Percentiles rank a stretch among this genome's conserved stretches.
Conservation (phyloP, 441 rosid genomes). For the Gossypium gossypioides region DNA sequence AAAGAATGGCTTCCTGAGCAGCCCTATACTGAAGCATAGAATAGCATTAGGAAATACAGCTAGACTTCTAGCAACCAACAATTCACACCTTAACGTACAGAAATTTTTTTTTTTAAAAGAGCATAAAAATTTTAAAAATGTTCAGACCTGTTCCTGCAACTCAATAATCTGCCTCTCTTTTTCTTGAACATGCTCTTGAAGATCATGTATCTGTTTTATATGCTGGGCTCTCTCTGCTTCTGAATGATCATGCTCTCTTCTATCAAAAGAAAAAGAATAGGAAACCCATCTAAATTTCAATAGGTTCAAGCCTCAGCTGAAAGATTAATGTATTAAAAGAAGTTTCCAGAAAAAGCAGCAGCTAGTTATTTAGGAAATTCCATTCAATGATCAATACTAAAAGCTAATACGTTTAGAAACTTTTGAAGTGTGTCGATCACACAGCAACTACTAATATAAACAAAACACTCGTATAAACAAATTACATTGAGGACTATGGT, state of each 20-base stretch:
- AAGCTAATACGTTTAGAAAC: neutral
- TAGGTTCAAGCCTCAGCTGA: neutral
- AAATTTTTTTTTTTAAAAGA: neutral
- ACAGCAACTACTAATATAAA: neutral
- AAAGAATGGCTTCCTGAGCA: slow-evolving; percentile 72
- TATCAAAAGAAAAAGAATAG: slow-evolving; percentile 24
- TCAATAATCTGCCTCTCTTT: slow-evolving; percentile 78
- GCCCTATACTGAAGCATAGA: slow-evolving; percentile 68
- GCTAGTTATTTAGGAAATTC: neutral
- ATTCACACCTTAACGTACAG: neutral
- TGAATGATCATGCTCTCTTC: slow-evolving; percentile 95
- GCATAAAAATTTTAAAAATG: neutral
- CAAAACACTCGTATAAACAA: neutral
- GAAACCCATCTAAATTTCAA: slow-evolving; percentile 6
- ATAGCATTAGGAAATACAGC: slow-evolving; percentile 18
- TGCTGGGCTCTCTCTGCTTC: slow-evolving; percentile 91
- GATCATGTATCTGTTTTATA: slow-evolving; percentile 63
- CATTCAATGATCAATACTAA: neutral
- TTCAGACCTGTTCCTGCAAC: slow-evolving; percentile 72
- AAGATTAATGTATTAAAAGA: neutral
- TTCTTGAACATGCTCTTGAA: slow-evolving; percentile 84
- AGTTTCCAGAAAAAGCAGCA: neutral
- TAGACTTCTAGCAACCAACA: neutral
- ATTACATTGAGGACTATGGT: neutral
- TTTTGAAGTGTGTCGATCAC: neutral